These are phyloP conservation scores for Trichoderma koningii DNA, from an alignment of 2,329 filamentous ascomycete genomes.

Conservation along the genomic window DNA sequence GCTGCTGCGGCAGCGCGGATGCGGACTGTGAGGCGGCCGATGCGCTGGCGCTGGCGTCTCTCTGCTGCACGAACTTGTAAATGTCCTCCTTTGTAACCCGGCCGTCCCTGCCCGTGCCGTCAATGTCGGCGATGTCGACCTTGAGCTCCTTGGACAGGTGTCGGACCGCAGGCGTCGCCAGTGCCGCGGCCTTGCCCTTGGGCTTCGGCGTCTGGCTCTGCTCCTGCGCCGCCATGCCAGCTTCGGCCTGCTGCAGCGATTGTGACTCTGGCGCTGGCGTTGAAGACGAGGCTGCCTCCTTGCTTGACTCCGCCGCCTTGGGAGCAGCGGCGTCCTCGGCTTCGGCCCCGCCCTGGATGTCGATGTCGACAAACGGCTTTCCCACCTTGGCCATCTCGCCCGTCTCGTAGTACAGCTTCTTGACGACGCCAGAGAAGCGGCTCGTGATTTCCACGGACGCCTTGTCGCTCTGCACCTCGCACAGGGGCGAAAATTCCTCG, in stretches of 20 bases:
- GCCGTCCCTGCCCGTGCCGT: conserved; percentile 87
- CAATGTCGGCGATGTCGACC: conserved; percentile 75
- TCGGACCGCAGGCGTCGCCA: conserved; percentile 91
- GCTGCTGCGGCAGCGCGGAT: conserved; percentile 12
- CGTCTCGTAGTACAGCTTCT: conserved; percentile 92
- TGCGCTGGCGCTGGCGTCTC: conserved; percentile 44
- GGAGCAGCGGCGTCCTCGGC: conserved; percentile 42
- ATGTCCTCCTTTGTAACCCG: conserved; percentile 93
- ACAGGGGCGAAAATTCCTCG: conserved; percentile 96
- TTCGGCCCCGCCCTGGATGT: conserved; percentile 77
- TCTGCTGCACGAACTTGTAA: conserved; percentile 64
- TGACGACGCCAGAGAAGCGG: conserved; percentile 91
- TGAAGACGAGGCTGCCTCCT: conserved; percentile 35
- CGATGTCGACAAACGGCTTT: conserved; percentile 91
- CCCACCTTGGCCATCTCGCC: conserved; percentile 97
- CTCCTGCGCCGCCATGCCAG: background rate
- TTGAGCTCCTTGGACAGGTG: conserved; percentile 80
- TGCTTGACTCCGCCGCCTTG: conserved; percentile 39
- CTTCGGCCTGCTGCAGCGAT: conserved; percentile 9
- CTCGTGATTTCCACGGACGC: conserved; percentile 90
- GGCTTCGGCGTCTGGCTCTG: conserved; percentile 32
- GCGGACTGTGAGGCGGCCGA: conserved; percentile 31
- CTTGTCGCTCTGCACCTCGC: conserved; percentile 98
- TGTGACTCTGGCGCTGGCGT: conserved; percentile 30
- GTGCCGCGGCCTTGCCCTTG: conserved; percentile 66